These are phyloP conservation scores for Anthracocystis setariae DNA, from an alignment of 1,284 basidiomycete genomes.

Conservation along the genomic window DNA sequence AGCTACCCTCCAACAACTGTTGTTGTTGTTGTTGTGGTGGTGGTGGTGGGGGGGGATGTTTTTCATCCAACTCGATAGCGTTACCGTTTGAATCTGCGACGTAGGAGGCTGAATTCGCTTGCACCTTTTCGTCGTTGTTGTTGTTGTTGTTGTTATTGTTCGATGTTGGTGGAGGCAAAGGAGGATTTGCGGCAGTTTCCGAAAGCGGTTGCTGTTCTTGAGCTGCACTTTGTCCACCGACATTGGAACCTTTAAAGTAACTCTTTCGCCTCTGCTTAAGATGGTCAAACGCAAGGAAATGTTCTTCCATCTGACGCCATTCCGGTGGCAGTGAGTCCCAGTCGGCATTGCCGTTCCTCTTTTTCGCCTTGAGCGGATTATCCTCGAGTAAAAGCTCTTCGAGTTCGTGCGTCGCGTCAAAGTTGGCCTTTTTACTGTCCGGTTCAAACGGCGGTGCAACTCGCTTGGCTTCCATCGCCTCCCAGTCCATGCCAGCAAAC, in stretches of 20 bases:
- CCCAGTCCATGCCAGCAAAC: conserved; percentile 89
- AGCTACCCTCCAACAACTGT: no score
- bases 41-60: neutral
- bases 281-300: conserved; percentile 69
- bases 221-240: no score
- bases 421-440: conserved; percentile 97
- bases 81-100: no score
- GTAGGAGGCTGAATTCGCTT: no score
- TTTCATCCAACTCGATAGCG: neutral
- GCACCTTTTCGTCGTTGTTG: neutral
- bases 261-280: conserved; percentile 57
- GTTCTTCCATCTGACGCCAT: conserved; percentile 97
- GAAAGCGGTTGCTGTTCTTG: conserved; percentile 54
- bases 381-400: conserved; percentile 95
- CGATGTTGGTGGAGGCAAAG: neutral
- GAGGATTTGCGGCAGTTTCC: conserved; percentile 27
- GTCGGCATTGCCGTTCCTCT: conserved; percentile 88
- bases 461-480: conserved; percentile 78
- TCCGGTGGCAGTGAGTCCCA: conserved; percentile 83
- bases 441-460: conserved; percentile 87
- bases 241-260: conserved; percentile 46
- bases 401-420: conserved; percentile 97
- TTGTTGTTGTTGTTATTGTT: neutral
- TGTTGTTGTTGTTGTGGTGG: no score
- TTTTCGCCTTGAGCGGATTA: conserved; percentile 93